Conservation (phyloP, 306 rosid species). For the Cucumis melo region DNA sequence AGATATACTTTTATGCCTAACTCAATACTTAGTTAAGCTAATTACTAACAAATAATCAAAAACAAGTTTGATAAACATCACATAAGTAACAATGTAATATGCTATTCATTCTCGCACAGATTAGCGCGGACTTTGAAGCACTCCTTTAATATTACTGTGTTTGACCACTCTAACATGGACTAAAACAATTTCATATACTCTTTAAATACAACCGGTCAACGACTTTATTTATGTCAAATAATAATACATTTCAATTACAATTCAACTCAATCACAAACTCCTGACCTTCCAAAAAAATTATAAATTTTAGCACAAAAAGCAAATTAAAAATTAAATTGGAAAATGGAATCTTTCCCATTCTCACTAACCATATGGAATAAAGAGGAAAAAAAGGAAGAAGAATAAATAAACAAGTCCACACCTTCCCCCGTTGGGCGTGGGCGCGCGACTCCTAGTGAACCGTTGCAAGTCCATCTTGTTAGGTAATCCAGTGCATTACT, state of each 20-base stretch:
- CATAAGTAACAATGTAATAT: not conserved
- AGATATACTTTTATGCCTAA: not conserved
- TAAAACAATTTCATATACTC: too few relatives aligned
- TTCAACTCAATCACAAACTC: too few relatives aligned
- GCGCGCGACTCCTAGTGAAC: not conserved
- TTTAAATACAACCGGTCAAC: not conserved
- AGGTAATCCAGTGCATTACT: not conserved
- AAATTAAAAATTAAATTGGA: not conserved
- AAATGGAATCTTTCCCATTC: not conserved
- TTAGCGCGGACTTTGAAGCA: not conserved
- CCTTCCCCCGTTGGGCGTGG: too few relatives aligned
- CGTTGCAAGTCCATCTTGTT: not conserved
- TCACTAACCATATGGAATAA: not conserved
- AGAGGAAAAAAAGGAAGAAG: too few relatives aligned
- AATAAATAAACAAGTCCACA: not conserved
- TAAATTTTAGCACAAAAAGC: not conserved
- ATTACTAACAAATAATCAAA: not conserved
- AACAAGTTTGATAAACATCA: not conserved
- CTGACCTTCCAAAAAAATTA: not conserved
- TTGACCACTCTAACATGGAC: not conserved
- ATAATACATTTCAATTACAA: not conserved
- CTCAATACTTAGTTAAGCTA: not conserved
- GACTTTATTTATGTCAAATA: not conserved
- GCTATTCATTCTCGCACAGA: fast-evolving
- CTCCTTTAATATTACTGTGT: not conserved